Percentiles rank a stretch among this genome's conserved stretches.
These are phyloP conservation scores for Phylloporus sp. DNA, from an alignment of 768 basidiomycete genomes.

Conservation along the genomic window DNA sequence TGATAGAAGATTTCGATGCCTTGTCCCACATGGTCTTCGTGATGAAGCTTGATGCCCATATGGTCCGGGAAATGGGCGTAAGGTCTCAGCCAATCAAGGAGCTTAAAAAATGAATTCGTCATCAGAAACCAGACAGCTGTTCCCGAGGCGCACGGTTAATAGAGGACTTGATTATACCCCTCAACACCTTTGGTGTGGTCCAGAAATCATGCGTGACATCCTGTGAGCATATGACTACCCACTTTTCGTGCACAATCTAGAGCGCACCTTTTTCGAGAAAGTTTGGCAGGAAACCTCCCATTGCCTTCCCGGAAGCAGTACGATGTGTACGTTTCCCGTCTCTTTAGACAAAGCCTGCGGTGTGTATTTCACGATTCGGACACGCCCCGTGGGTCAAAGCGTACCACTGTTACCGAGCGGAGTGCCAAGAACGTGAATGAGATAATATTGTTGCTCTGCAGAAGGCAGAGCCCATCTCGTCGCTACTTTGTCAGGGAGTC, in stretches of 20 bases:
- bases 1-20: conserved; percentile 34
- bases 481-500: too few species aligned
- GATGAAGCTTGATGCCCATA: conserved; percentile 48
- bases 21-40: conserved; percentile 32
- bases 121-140: not conserved
- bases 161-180: conserved; percentile 50
- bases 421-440: too few species aligned
- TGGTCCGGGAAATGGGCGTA: conserved; percentile 50
- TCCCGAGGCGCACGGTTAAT: conserved; percentile 35
- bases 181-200: not conserved
- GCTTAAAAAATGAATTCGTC: conserved; percentile 20
- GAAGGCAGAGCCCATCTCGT: too few species aligned
- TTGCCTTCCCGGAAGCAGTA: conserved; percentile 37
- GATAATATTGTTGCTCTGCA: too few species aligned
- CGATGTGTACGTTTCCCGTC: conserved; percentile 47
- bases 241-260: not conserved
- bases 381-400: too few species aligned
- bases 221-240: too few species aligned
- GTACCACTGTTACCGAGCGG: too few species aligned
- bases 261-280: conserved; percentile 37
- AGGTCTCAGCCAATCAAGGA: conserved; percentile 55
- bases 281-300: conserved; percentile 50
- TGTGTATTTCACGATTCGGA: too few species aligned
- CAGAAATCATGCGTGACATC: too few species aligned
- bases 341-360: too few species aligned